A percentile compares a stretch with the other conserved stretches of the same genome.
Conservation (phyloP, 148 eudicot genomes). For the Fagopyrum esculentum region DNA sequence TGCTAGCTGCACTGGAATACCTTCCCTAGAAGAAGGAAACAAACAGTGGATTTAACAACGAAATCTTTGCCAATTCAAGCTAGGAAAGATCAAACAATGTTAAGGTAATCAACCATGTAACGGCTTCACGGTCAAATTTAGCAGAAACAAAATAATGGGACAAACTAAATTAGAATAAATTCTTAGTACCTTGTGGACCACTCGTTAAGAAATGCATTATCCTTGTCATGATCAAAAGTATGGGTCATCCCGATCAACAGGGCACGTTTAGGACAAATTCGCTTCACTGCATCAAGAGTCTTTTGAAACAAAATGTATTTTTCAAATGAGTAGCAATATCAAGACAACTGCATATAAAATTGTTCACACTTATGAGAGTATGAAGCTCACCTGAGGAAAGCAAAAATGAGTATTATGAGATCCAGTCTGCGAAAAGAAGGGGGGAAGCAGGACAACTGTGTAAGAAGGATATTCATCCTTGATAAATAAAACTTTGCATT, state of each 20-base stretch:
- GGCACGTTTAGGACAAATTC: conserved; percentile 77
- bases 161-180: neutral
- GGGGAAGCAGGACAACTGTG: conserved; percentile 5
- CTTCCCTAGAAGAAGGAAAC: conserved; percentile 46
- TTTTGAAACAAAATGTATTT: conserved; percentile 52
- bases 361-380: neutral
- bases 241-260: conserved; percentile 84
- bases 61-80: neutral
- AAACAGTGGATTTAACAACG: neutral
- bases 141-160: neutral
- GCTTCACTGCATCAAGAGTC: conserved; percentile 83
- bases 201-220: conserved; percentile 61
- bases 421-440: conserved; percentile 40
- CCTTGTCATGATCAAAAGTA: conserved; percentile 81
- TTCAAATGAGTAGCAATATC: conserved; percentile 27
- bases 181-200: conserved; percentile 68
- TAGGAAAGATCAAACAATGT: neutral
- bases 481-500: neutral
- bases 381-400: conserved; percentile 59
- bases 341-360: neutral
- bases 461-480: neutral
- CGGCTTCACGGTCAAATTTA: neutral
- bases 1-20: conserved; percentile 89
- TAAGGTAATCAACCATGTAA: neutral
- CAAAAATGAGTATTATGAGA: conserved; percentile 65